These are phyloP conservation scores for Cercospora sp. DNA, from an alignment of 2,329 filamentous ascomycete species.

Conservation along the genomic window DNA sequence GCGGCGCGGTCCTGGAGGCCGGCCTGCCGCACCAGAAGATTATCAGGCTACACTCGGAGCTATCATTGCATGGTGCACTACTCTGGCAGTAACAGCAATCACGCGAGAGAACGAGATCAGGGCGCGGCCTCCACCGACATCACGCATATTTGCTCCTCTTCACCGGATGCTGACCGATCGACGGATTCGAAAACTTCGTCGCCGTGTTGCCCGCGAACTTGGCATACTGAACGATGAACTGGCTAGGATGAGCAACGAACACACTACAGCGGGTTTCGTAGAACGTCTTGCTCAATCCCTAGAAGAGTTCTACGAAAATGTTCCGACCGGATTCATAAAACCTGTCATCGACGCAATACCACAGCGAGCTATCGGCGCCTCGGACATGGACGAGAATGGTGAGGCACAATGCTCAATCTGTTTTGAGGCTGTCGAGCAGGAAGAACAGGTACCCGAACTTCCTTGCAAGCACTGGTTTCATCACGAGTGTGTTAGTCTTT, in stretches of 20 bases:
- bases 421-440: background rate
- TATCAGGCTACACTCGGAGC: background rate
- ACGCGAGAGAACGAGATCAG: background rate
- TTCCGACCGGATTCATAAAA: background rate
- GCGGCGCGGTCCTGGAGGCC: background rate
- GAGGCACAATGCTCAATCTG: background rate
- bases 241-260: background rate
- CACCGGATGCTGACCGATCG: background rate
- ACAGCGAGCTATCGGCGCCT: background rate
- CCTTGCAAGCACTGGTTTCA: background rate
- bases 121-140: background rate
- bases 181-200: background rate
- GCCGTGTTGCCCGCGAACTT: background rate
- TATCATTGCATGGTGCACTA: background rate
- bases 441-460: background rate
- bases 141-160: background rate
- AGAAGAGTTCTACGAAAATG: background rate
- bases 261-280: background rate
- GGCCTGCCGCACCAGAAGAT: background rate
- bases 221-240: background rate
- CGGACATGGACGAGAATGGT: background rate
- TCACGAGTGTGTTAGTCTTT: background rate
- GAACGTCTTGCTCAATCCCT: background rate
- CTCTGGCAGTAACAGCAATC: background rate
- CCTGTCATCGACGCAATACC: background rate